Evolutionary conservation across 805 yeast species (phyloP), one percentile per base, ranked within the genome.

Genomic region (Pichia sporocuriosa): DNA sequence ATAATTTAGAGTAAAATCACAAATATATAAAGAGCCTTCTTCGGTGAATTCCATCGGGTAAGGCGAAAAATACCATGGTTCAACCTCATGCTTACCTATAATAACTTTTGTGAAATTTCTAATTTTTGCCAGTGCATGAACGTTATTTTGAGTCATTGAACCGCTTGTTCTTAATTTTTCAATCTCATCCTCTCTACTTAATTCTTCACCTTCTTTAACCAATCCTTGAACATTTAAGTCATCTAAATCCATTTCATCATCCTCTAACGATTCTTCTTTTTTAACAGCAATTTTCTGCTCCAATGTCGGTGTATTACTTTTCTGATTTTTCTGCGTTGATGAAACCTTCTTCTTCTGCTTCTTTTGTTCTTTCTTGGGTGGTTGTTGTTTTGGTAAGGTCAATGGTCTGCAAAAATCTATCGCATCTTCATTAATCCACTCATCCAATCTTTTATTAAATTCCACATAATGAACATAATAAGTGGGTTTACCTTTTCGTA

Each of bases 11-110:
- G 96, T 80, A 59, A 84, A 93, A 63, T 89, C 97, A 63, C 96
- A 93, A 35, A 93, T 83, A 59, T 83, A 93, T 20, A 93, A 75
- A 19, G 37, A 41, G 42, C 75, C 80, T 59, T 90, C 97, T 54
- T 93, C 97, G 0, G 97, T 87, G 42, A 88, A 72, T 58, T 93
- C 98, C 13, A 87, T 72, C 0, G 99, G 99, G 60, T 93, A 93
- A 1, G 99, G 97, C 2, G 96, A 84, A 56, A 93, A 93, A 63
- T 93, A 93, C 99, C 99, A 93, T 2, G 99, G 98, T 60, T 93
- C 99, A 40, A 93, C 87, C 52, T 84, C 84, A 61, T 80, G 87
- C 48, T 82, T 83, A 1, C 98, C 99, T 65, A 93, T 77, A 4
- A 86, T 81, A 5, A 93, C 77, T 41, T 76, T 73, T 35, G 75